Evolutionary conservation across 768 basidiomycete species (phyloP), one percentile per base, ranked within the genome.

Genomic region (Trametes coccinea): DNA sequence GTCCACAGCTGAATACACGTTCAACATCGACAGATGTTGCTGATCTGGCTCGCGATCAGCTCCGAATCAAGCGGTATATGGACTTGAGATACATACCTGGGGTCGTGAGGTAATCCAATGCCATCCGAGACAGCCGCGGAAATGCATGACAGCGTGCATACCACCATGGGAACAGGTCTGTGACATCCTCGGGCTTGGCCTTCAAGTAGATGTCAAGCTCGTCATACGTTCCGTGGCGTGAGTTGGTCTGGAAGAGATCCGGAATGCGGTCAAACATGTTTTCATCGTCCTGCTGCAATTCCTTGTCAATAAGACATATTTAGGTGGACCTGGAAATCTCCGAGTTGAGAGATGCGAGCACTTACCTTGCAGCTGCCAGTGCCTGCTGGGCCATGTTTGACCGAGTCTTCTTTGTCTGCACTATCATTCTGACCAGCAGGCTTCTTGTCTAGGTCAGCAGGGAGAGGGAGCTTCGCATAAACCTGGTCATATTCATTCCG

Each of bases 201-300:
- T 53, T 63, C 10, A 76, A 71, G 60, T 75, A 76, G 1, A 52
- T 49, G 27, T 69, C 67, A 14, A 78, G 67, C 39, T 79, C 72
- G 33, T 67, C 70, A 33, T 52, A 66, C 27, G 9, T 70, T 68
- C 6, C 59, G 17, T 4, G 34, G 34, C 17, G 56, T 53, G 11
- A 33, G 34, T 37, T 37, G 11, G 5, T 5, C n/a, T 7, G 46
- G 16, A 27, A 52, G 69, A 2, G 65, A 53, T 37, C 34, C 0
- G 67, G 69, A 4, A 76, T 63, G 10, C 64, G 39, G 47, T 76
- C 71, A 46, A 76, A 76, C 0, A 76, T 73, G 63, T 75, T 77
- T 14, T 46, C 40, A 37, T 37, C 10, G 34, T 37, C 34, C 34
- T 37, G 34, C 34, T 10, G 2, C 22, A 37, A 37, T 37, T 37